Evolutionary conservation across 2,329 filamentous ascomycete species (phyloP), one percentile per base, ranked within the genome.

Genomic region (Fusarium coffeatum): DNA sequence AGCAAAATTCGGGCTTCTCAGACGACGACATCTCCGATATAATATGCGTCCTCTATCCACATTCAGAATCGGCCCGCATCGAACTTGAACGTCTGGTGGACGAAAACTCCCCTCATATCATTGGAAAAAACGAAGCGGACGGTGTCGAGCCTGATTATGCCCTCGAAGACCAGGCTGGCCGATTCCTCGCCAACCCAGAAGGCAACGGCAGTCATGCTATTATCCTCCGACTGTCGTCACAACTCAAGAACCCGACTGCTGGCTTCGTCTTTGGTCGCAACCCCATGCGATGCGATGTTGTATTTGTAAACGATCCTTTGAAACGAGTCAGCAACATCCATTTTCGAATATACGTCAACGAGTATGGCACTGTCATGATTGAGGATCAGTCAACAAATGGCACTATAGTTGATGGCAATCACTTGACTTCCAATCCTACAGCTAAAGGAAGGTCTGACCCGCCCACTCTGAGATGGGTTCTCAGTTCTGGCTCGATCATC

Each of bases 331-430:
- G 95, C 83, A 98, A 98, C 77, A 86, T 92, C n/a, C 96, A 99
- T 78, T 99, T 98, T 78, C 91, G 93, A 55, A 97, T 99, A 66
- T 97, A 92, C 76, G 86, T 97, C 73, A 99, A 97, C 74, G 84
- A 89, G n/a, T 89, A 93, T 68, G 93, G 92, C 28, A 90, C 92
- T 59, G 86, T 98, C 69, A 97, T 99, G 93, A 83, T 98, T 15
- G 91, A 97, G 78, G 96, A 99, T 77, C 88, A 90, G 77, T 98
- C 96, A 1, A 98, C 94, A n/a, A 99, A 98, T 76, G 96, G 96
- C 28, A 98, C 96, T 6, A 85, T 93, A 64, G 93, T 98, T 59
- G 94, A 98, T 79, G 86, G 88, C 25, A 83, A 84, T 20, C 83
- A 93, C 37, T 84, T 99, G 72, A 83, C 80, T 50, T 74, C 77